Percentiles rank a stretch among this genome's conserved stretches.
phyloP scores from a whole-genome alignment of 805 yeast species.

The Schizosaccharomyces lindneri region DNA sequence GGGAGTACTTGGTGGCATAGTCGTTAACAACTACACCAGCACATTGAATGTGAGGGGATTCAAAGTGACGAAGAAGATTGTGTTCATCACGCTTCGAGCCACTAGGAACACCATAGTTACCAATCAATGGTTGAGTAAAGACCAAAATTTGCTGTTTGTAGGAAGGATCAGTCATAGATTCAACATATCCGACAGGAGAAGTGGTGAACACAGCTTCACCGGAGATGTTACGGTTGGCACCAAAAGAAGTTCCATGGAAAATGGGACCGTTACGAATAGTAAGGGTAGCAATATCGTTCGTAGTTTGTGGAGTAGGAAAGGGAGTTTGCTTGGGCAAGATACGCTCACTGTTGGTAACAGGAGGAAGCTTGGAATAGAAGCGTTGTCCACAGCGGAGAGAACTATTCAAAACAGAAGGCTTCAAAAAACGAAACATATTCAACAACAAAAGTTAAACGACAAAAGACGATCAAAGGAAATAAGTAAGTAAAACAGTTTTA shows the following conservation, averaged over 20 bases:
- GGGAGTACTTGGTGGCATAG: constrained; percentile 87
- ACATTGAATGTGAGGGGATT: constrained; percentile 76
- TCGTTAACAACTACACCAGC: constrained; percentile 91
- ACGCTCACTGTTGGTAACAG: neutral
- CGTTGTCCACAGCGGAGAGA: neutral
- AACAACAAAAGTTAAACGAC: neutral
- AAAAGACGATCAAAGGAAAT: neutral
- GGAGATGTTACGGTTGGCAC: constrained; percentile 68
- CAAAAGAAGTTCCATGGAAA: constrained; percentile 86
- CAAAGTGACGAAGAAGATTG: constrained; percentile 71
- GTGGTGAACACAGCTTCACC: constrained; percentile 98
- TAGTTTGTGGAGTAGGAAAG: constrained; percentile 12
- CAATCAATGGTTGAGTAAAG: constrained; percentile 87
- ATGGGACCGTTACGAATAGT: constrained; percentile 31
- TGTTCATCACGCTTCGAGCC: constrained; percentile 56
- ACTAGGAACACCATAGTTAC: constrained; percentile 96
- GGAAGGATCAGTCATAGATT: constrained; percentile 92
- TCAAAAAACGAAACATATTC: neutral
- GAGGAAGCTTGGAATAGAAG: neutral
- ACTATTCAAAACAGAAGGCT: neutral
- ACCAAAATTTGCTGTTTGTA: constrained; percentile 93
- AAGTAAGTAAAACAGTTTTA: neutral
- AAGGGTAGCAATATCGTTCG: constrained; percentile 53
- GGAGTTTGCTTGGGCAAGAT: neutral
- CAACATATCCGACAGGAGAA: constrained; percentile 99